phyloP scores from a whole-genome alignment of 2,329 filamentous ascomycete species.

The Teratosphaeria zuluensis region DNA sequence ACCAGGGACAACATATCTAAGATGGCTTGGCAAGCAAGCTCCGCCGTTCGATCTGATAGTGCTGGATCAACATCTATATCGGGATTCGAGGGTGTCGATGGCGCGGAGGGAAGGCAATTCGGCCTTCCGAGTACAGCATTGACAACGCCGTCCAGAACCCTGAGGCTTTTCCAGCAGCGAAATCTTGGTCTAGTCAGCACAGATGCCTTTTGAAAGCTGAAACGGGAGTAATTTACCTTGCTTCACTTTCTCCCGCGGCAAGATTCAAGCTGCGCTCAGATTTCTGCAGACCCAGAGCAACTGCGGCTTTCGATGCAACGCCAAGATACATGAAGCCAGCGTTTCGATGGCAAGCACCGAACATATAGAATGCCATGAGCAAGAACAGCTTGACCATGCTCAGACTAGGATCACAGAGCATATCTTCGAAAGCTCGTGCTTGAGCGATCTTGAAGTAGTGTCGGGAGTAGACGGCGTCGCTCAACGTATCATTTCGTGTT shows the following conservation, averaged over 20 bases:
- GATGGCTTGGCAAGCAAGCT: neutral
- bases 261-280: neutral
- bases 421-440: neutral
- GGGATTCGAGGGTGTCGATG: neutral
- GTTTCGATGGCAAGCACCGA: neutral
- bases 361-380: neutral
- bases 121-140: neutral
- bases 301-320: neutral
- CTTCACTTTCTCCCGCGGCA: neutral
- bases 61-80: neutral
- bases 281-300: neutral
- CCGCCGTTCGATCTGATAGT: neutral
- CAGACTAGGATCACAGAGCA: neutral
- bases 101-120: neutral
- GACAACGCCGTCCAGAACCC: neutral
- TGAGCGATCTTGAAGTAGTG: neutral
- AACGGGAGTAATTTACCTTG: neutral
- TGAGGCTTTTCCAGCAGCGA: neutral
- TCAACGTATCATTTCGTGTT: neutral
- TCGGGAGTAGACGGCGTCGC: neutral
- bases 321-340: constrained; percentile 1
- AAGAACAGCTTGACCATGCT: neutral
- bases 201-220: neutral
- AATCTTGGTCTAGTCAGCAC: neutral
- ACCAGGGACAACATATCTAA: neutral